Conservation (phyloP, 2,329 filamentous ascomycete genomes). For the Colletotrichum salicis region DNA sequence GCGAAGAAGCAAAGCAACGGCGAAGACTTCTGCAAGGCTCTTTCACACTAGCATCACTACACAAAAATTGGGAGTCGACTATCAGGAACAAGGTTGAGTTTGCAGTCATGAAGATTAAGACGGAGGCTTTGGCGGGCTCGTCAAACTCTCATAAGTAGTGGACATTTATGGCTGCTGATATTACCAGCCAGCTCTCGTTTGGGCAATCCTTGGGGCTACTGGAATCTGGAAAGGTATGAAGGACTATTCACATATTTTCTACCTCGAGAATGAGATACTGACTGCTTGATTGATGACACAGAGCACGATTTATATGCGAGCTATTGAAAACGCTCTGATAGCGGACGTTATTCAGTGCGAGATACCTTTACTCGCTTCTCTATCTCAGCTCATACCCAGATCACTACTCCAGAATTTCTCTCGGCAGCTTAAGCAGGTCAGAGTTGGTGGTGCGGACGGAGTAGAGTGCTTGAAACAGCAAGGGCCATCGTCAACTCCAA, state of each 20-base stretch:
- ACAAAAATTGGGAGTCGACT: conserved; percentile 41
- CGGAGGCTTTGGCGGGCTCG: conserved; percentile 51
- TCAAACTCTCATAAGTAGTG: conserved; percentile 65
- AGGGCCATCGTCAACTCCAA: background rate
- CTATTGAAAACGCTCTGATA: conserved; percentile 4
- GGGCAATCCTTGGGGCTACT: conserved; percentile 64
- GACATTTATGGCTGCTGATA: conserved; percentile 63
- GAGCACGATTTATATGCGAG: conserved; percentile 10
- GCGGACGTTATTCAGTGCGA: conserved; percentile 5
- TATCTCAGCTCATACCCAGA: background rate
- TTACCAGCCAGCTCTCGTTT: conserved; percentile 64
- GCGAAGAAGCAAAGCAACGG: background rate
- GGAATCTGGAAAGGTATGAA: conserved; percentile 57
- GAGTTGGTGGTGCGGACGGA: background rate
- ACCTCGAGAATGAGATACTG: background rate
- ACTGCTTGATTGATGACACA: conserved; percentile 43
- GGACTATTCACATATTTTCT: background rate
- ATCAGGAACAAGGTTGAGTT: conserved; percentile 48
- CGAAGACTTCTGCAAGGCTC: conserved; percentile 54
- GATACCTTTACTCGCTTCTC: background rate
- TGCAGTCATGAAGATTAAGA: conserved; percentile 54
- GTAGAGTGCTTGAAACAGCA: background rate
- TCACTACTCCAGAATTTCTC: background rate
- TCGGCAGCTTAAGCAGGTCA: background rate
- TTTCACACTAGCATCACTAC: conserved; percentile 50